A percentile compares a stretch with the other conserved stretches of the same genome.
Conservation (phyloP, 176 grass and related monocot species). For the Triticum aestivum region DNA sequence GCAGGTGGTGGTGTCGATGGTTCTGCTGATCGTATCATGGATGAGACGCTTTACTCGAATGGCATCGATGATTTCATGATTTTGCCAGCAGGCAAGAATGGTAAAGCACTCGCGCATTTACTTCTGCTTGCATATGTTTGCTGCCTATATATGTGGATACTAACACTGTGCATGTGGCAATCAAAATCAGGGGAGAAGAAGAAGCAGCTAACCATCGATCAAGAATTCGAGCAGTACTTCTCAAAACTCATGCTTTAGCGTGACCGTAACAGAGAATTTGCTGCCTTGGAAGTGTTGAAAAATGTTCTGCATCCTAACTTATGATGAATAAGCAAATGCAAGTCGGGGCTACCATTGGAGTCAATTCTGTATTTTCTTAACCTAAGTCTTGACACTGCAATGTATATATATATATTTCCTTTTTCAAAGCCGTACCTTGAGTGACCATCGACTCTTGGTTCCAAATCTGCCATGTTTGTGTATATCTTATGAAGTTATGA, state of each 20-base stretch:
- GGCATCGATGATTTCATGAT: conserved; percentile 41
- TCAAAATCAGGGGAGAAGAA: conserved; percentile 35
- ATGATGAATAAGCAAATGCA: neutral
- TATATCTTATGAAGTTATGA: neutral
- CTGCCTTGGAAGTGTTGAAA: neutral
- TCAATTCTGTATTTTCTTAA: neutral
- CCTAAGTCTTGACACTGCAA: neutral
- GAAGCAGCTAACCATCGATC: conserved; percentile 62
- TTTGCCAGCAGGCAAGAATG: conserved; percentile 30
- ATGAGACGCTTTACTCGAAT: conserved; percentile 55
- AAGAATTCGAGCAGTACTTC: conserved; percentile 87
- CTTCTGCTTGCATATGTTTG: neutral
- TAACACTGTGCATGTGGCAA: conserved; percentile 18
- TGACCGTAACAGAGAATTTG: neutral
- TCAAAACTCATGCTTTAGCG: conserved; percentile 76
- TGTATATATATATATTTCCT: conserved; percentile 23
- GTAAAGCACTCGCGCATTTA: conserved; percentile 21
- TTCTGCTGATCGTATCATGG: conserved; percentile 32
- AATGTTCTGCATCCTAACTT: neutral
- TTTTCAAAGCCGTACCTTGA: neutral
- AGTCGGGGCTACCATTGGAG: neutral
- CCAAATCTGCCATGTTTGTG: neutral
- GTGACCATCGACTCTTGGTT: conserved; percentile 2
- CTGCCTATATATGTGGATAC: conserved; percentile 1
- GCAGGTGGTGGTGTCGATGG: conserved; percentile 12